Evolutionary conservation across 495 filamentous ascomycete genomes (phyloP).

Genomic region (Lasiosphaeris hirsuta): DNA sequence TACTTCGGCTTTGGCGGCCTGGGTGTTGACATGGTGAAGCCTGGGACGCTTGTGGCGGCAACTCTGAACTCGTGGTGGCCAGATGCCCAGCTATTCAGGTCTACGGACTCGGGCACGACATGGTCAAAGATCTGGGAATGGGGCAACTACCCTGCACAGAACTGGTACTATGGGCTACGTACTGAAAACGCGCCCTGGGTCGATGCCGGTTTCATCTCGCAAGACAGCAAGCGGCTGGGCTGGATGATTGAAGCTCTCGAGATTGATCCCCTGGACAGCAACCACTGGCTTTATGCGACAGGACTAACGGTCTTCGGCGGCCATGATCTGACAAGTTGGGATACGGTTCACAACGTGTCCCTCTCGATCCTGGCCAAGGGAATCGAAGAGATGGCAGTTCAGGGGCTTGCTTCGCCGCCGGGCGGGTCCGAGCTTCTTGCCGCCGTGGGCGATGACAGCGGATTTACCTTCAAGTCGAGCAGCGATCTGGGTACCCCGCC

Average conservation of each 20-base stretch:
- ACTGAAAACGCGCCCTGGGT: constrained; percentile 48
- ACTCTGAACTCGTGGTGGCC: constrained; percentile 59
- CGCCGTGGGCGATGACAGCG: constrained; percentile 58
- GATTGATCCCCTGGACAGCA: constrained; percentile 57
- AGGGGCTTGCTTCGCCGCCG: constrained; percentile 49
- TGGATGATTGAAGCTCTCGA: constrained; percentile 63
- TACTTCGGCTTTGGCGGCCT: constrained; percentile 56
- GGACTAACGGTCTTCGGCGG: constrained; percentile 56
- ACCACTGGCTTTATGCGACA: constrained; percentile 59
- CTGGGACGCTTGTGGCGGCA: constrained; percentile 54
- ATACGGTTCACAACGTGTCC: constrained; percentile 47
- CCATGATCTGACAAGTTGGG: constrained; percentile 49
- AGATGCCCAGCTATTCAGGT: constrained; percentile 54
- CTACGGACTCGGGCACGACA: constrained; percentile 50
- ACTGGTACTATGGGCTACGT: constrained; percentile 42
- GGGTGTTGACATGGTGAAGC: constrained; percentile 51
- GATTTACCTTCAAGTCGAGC: constrained; percentile 47
- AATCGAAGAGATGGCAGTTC: constrained; percentile 57
- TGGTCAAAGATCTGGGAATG: constrained; percentile 54
- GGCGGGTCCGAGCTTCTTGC: constrained; percentile 53
- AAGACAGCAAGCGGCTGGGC: constrained; percentile 50
- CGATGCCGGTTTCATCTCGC: constrained; percentile 42
- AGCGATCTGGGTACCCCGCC: constrained; percentile 46
- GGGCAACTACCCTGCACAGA: constrained; percentile 44
- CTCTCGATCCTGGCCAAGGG: constrained; percentile 54